Evolutionary conservation across 2,329 filamentous ascomycete genomes (phyloP).

Genomic region (Juglanconis sp.): DNA sequence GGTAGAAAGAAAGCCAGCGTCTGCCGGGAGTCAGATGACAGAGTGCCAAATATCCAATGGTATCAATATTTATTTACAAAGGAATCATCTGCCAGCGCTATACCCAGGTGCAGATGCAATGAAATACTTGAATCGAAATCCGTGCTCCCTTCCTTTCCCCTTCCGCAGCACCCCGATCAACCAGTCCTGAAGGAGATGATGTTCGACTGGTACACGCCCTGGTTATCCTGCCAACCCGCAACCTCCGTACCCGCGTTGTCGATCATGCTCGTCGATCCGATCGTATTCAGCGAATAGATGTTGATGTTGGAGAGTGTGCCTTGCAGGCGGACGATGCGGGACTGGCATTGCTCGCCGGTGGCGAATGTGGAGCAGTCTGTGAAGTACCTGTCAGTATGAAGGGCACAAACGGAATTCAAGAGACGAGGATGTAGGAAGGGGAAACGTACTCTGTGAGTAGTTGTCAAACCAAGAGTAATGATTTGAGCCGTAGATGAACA

Average conservation of each 20-base stretch:
- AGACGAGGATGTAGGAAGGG: too few relatives aligned
- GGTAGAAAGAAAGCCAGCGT: too few relatives aligned
- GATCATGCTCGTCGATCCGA: conserved; percentile 40
- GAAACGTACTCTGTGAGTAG: conserved; percentile 34
- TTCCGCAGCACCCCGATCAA: conserved; percentile 2
- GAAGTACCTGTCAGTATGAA: background rate
- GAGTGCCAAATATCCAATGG: too few relatives aligned
- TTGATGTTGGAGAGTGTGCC: conserved; percentile 28
- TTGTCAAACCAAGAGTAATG: conserved; percentile 68
- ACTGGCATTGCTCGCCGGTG: conserved; percentile 44
- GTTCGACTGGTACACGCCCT: conserved; percentile 36
- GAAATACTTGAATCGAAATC: background rate
- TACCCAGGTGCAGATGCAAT: background rate
- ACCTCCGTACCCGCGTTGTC: conserved; percentile 32
- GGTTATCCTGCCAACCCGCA: conserved; percentile 35
- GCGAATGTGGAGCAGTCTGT: conserved; percentile 41
- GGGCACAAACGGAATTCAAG: background rate
- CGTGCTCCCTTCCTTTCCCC: background rate
- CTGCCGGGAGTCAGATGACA: too few relatives aligned
- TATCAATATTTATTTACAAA: too few relatives aligned
- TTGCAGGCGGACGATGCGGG: conserved; percentile 36
- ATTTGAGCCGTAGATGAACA: conserved; percentile 61
- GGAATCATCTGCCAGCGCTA: too few relatives aligned
- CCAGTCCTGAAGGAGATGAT: conserved; percentile 32
- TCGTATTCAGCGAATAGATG: conserved; percentile 44